These are phyloP conservation scores for Elsinoe arachidis DNA, from an alignment of 2,329 filamentous ascomycete species.

Conservation along the genomic window DNA sequence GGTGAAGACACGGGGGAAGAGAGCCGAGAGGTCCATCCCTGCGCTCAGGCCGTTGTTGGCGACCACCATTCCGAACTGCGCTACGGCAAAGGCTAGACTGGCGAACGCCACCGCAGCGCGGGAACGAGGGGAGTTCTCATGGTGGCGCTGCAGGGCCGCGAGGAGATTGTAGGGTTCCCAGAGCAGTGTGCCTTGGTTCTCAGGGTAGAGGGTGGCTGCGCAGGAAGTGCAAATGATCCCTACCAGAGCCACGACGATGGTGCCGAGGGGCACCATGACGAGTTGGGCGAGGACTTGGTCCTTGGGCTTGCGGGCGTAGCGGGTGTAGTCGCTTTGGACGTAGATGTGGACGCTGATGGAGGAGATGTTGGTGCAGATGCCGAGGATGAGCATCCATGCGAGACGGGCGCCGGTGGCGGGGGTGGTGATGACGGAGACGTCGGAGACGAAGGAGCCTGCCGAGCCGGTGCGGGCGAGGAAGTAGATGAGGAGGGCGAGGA, in stretches of 20 bases:
- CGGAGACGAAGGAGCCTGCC: slow-evolving; percentile 29
- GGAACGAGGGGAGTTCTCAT: slow-evolving; percentile 27
- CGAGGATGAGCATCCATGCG: slow-evolving; percentile 14
- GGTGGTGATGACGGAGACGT: slow-evolving; percentile 33
- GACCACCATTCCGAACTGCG: slow-evolving; percentile 43
- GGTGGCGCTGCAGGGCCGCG: slow-evolving; percentile 29
- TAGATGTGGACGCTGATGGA: slow-evolving; percentile 27
- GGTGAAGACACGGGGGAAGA: slow-evolving; percentile 44
- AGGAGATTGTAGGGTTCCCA: slow-evolving; percentile 36
- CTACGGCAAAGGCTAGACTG: slow-evolving; percentile 34
- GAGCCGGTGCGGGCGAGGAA: slow-evolving; percentile 18
- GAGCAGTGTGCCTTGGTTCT: slow-evolving; percentile 25
- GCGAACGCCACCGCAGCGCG: slow-evolving; percentile 39
- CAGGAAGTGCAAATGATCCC: slow-evolving; percentile 45
- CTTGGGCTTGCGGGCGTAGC: slow-evolving; percentile 22
- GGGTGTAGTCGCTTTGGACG: slow-evolving; percentile 25
- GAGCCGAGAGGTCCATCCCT: slow-evolving; percentile 43
- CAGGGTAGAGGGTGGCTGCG: slow-evolving; percentile 35
- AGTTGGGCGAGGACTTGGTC: slow-evolving; percentile 20
- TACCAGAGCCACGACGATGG: slow-evolving; percentile 32
- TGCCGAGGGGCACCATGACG: slow-evolving; percentile 41
- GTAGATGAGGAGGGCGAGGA: slow-evolving; percentile 14
- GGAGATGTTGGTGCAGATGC: slow-evolving; percentile 26
- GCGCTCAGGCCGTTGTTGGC: slow-evolving; percentile 43
- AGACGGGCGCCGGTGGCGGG: slow-evolving; percentile 41